Evolutionary conservation across 2,329 filamentous ascomycete species (phyloP), one percentile per base, ranked within the genome.

Genomic region (Xylaria sp.): DNA sequence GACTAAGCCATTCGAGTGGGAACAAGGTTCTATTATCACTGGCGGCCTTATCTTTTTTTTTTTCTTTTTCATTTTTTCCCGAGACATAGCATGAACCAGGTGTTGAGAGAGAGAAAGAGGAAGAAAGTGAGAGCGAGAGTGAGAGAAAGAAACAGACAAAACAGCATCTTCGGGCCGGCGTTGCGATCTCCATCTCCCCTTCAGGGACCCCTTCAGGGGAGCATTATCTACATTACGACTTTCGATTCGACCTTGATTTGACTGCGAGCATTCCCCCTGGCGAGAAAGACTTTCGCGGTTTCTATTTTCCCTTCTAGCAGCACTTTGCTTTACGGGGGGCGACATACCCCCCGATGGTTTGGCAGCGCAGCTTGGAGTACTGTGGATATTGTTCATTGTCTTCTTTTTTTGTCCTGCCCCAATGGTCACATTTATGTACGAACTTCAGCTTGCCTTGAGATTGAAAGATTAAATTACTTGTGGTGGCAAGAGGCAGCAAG

Each of bases 91-190:
- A 64, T 66, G 59, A 65, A 50, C 61, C 59, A 45, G 59, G 59
- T 63, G 63, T 62, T 61, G 63, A 62, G 60, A 62, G n/a, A n/a
- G n/a, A n/a, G n/a, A n/a, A n/a, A n/a, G n/a, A n/a, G n/a, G n/a
- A n/a, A 21, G 26, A 44, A 19, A 37, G 39, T 7, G 6, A 26
- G 42, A 37, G 38, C 7, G 38, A 39, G 38, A 41, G 39, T 40
- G 39, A 45, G 42, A 57, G 50, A n/a, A n/a, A n/a, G n/a, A n/a
- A n/a, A n/a, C n/a, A n/a, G 34, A 65, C 43, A 58, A 61, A 61
- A 63, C 49, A 68, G 66, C 66, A 69, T 68, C 61, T 67, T 61
- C 57, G 63, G n/a, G 57, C 61, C 59, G 67, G 66, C 66, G 66
- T 70, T 68, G 52, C 59, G 57, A 65, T 65, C 55, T 62, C 54